Evolutionary conservation across 1,284 basidiomycete genomes (phyloP).

Genomic region (Trametes polyzona): DNA sequence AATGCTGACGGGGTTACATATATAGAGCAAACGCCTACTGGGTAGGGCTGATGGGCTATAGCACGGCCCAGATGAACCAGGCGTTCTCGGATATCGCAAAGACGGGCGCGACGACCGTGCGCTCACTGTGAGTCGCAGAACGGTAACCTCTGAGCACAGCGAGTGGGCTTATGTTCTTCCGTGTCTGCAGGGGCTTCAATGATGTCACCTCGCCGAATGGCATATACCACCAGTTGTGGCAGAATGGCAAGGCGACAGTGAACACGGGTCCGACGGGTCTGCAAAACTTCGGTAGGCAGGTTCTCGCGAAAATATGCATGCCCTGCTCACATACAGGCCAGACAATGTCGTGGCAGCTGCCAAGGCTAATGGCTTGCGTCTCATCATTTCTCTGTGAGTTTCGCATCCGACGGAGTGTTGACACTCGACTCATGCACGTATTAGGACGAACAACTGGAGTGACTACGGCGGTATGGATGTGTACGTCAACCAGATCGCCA

Average conservation of each 20-base stretch:
- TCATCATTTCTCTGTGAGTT: slow-evolving; percentile 60
- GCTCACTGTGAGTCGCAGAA: slow-evolving; percentile 60
- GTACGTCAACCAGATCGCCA: slow-evolving; percentile 43
- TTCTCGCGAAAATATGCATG: too few relatives aligned
- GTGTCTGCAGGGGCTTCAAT: slow-evolving; percentile 70
- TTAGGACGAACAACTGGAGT: slow-evolving; percentile 63
- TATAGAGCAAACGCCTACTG: slow-evolving; percentile 53
- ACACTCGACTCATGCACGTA: background rate
- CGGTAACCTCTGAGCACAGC: too few relatives aligned
- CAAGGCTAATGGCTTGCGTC: slow-evolving; percentile 58
- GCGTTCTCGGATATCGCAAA: slow-evolving; percentile 57
- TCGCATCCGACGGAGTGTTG: too few relatives aligned
- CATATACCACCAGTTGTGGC: slow-evolving; percentile 61
- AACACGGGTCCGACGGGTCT: slow-evolving; percentile 60
- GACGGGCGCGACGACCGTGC: slow-evolving; percentile 58
- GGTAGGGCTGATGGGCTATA: slow-evolving; percentile 48
- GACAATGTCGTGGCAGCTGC: slow-evolving; percentile 61
- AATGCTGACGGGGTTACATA: background rate
- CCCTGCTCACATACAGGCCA: slow-evolving; percentile 19
- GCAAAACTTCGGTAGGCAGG: slow-evolving; percentile 49
- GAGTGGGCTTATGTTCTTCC: too few relatives aligned
- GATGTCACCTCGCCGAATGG: slow-evolving; percentile 61
- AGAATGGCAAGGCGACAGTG: slow-evolving; percentile 53
- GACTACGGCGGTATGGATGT: slow-evolving; percentile 58
- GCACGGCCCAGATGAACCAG: slow-evolving; percentile 46